These are phyloP conservation scores for Immersiella caudata DNA, from an alignment of 495 filamentous ascomycete species.

Conservation along the genomic window DNA sequence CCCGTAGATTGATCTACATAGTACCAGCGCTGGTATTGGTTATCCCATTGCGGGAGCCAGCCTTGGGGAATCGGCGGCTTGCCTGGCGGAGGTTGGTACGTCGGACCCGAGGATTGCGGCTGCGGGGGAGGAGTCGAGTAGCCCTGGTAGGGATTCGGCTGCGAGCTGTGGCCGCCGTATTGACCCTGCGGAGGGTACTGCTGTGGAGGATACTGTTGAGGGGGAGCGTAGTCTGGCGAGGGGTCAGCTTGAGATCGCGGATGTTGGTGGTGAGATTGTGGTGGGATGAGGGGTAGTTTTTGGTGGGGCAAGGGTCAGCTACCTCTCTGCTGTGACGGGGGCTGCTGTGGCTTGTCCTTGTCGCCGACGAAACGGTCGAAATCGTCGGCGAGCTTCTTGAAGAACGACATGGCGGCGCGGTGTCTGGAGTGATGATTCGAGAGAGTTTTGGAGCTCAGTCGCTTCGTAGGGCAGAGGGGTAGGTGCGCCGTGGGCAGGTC, in stretches of 20 bases:
- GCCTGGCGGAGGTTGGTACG: constrained; percentile 49
- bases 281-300: neutral
- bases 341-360: constrained; percentile 23
- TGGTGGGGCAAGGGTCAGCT: neutral
- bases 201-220: constrained; percentile 17
- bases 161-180: constrained; percentile 34
- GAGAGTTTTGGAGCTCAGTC: neutral
- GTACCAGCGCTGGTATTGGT: constrained; percentile 59
- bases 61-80: constrained; percentile 59
- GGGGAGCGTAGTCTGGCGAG: constrained; percentile 18
- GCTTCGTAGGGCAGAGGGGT: neutral
- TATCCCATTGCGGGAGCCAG: constrained; percentile 65
- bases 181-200: constrained; percentile 28
- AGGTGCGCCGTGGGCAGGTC: neutral
- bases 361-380: constrained; percentile 26
- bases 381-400: constrained; percentile 37
- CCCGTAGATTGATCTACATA: constrained; percentile 62
- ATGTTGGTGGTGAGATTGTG: neutral
- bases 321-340: neutral
- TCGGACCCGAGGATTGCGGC: constrained; percentile 31
- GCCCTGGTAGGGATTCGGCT: constrained; percentile 23
- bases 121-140: constrained; percentile 29
- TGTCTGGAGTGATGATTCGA: neutral
- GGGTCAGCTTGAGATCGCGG: neutral
- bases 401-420: constrained; percentile 32